A percentile compares a stretch with the other conserved stretches of the same genome.
phyloP scores from a whole-genome alignment of 441 rosid genomes.

The Brassica hybrid region DNA sequence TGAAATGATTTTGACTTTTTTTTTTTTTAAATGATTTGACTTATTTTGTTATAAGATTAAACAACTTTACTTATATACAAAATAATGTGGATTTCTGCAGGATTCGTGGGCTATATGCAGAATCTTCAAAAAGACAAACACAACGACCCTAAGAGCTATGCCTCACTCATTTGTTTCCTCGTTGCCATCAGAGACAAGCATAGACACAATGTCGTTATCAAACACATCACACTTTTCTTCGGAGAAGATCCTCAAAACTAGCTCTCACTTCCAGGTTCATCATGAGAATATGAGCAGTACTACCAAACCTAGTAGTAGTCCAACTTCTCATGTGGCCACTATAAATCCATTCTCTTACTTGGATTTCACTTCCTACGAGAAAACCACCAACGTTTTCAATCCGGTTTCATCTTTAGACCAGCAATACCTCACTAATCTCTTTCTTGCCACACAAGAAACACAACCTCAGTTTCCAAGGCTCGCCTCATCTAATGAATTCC shows the following conservation, averaged over 20 bases:
- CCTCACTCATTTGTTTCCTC: slow-evolving; percentile 76
- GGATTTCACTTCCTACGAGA: slow-evolving; percentile 47
- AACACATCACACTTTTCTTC: slow-evolving; percentile 42
- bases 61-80: no score
- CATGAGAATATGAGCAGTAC: slow-evolving; percentile 28
- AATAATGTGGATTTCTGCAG: slow-evolving; percentile 49
- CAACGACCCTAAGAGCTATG: slow-evolving; percentile 70
- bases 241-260: slow-evolving; percentile 44
- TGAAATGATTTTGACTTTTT: neutral
- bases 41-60: neutral
- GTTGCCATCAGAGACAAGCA: slow-evolving; percentile 47
- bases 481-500: slow-evolving; percentile 15
- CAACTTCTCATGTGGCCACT: slow-evolving; percentile 12
- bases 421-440: slow-evolving; percentile 49
- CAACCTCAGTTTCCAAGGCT: slow-evolving; percentile 26
- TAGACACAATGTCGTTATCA: slow-evolving; percentile 35
- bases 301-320: slow-evolving; percentile 22
- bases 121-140: slow-evolving; percentile 85
- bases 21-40: neutral
- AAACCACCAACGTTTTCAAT: slow-evolving; percentile 41
- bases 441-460: slow-evolving; percentile 54
- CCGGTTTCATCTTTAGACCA: slow-evolving; percentile 41
- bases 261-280: slow-evolving; percentile 47
- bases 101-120: slow-evolving; percentile 94
- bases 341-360: slow-evolving; percentile 45